Base-by-base conservation (phyloP, 768 basidiomycete species). In the Tylopilus sp. region DNA sequence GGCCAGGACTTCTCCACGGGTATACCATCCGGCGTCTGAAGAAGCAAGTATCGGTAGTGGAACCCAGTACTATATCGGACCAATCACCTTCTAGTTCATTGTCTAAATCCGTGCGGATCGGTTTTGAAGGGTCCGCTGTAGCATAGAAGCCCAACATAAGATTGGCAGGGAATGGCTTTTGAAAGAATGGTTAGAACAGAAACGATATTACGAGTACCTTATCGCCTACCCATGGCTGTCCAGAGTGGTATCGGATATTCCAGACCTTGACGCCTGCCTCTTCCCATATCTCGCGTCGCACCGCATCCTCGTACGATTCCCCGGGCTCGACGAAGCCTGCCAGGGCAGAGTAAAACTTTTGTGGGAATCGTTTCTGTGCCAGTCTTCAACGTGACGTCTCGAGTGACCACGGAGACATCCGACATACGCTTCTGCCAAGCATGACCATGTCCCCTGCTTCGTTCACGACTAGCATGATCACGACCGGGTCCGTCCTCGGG, bases 321-420 rank as follows among this genome's bases (percentile, higher is more conserved):
- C 89, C 94, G 6, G 94, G 92, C 67, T 98, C 96, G 41, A 95
- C 80, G 66, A 98, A 98, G 3, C 96, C 96, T 1, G 95, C 92
- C 26, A 98, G 72, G 42, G 92, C 91, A 1, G 92, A 95, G 71
- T 92, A 97, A 69, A 89, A 87, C 45, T 75, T 83, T 3, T 70
- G 74, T 7, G 85, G 84, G 64, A 82, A 89, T 56, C 77, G 83
- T 71, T 77, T 82, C 86, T 86, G 67, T 5, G 12, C 4, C 11
- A 16, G 8, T 48, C 16, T 28, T 63, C 10, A 48, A 28, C 25
- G 31, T 48, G 25, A 19, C 28, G 7, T 29, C 26, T 30, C 28
- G 37, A 16, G 14, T 6, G 17, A 31, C 16, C n/a, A 45, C 14
- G 14, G 52, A 16, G 34, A 25, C 33, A 40, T 31, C 14, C 9